Percentiles rank a stretch among this genome's conserved stretches.
Conservation (phyloP, 345 rosid species). For the Syzygium aromaticum region DNA sequence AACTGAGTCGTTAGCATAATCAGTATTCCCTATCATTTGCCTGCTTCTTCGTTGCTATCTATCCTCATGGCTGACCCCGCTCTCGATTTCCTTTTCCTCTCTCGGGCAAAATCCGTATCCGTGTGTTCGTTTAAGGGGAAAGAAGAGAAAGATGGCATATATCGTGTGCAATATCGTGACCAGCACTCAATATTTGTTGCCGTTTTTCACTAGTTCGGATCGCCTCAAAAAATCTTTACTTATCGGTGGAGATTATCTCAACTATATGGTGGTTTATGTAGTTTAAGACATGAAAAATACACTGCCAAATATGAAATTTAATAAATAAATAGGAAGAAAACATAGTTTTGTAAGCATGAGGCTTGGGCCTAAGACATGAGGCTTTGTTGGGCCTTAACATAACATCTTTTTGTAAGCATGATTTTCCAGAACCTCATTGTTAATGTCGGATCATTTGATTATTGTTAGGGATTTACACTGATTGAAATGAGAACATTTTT, state of each 20-base stretch:
- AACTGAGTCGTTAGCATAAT: not conserved
- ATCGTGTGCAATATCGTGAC: not conserved
- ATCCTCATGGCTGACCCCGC: fast-evolving
- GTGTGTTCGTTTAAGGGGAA: not conserved
- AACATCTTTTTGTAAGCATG: not conserved
- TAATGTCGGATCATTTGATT: too few relatives aligned
- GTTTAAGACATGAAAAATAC: not conserved
- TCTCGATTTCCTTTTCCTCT: not conserved
- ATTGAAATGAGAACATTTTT: not conserved
- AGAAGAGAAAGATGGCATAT: not conserved
- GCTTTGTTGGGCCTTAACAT: not conserved
- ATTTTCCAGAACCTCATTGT: not conserved
- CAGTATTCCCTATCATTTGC: not conserved
- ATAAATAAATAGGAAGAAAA: not conserved
- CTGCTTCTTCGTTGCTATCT: not conserved
- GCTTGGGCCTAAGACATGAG: not conserved
- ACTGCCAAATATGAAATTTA: not conserved
- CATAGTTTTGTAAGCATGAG: not conserved
- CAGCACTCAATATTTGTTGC: not conserved
- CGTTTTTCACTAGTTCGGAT: not conserved
- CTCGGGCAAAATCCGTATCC: not conserved
- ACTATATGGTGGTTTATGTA: not conserved
- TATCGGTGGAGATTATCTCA: not conserved
- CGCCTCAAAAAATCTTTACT: not conserved
- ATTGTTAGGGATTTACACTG: not conserved